Percentiles rank a stretch among this genome's conserved stretches.
These are phyloP conservation scores for Malassezia caprae DNA, from an alignment of 1,284 basidiomycete genomes.

Conservation along the genomic window DNA sequence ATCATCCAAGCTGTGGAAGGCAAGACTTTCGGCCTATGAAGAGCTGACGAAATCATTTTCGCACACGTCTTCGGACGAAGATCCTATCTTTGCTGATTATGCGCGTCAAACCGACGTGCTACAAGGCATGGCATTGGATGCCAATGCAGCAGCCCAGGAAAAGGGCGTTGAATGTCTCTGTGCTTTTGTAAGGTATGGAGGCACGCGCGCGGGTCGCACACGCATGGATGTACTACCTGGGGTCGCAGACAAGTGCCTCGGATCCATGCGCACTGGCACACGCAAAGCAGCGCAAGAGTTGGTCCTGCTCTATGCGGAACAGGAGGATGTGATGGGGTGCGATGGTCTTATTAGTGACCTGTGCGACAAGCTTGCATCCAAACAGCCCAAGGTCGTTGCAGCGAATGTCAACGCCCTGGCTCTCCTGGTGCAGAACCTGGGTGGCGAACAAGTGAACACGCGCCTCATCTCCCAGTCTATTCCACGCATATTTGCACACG, in stretches of 20 bases:
- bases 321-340: conserved; percentile 66
- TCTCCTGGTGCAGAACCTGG: conserved; percentile 67
- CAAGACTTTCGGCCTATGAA: conserved; percentile 84
- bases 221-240: conserved; percentile 72
- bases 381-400: conserved; percentile 88
- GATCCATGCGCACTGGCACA: conserved; percentile 75
- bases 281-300: conserved; percentile 79
- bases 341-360: conserved; percentile 77
- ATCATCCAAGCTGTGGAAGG: conserved; percentile 95
- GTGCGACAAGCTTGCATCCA: conserved; percentile 71
- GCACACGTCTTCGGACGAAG: conserved; percentile 70
- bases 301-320: conserved; percentile 78
- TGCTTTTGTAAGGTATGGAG: conserved; percentile 76
- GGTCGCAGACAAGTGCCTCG: conserved; percentile 89
- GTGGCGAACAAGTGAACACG: conserved; percentile 64
- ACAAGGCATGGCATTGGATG: conserved; percentile 53
- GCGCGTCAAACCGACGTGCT: conserved; percentile 57
- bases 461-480: conserved; percentile 70
- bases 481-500: conserved; percentile 87
- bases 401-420: conserved; percentile 69
- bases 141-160: conserved; percentile 96
- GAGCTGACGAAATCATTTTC: conserved; percentile 54
- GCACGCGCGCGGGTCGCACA: conserved; percentile 65
- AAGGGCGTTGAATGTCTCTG: conserved; percentile 73
- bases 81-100: conserved; percentile 87